These are phyloP conservation scores for Cruciata laevipes DNA, from an alignment of 257 asterid genomes.

Conservation along the genomic window DNA sequence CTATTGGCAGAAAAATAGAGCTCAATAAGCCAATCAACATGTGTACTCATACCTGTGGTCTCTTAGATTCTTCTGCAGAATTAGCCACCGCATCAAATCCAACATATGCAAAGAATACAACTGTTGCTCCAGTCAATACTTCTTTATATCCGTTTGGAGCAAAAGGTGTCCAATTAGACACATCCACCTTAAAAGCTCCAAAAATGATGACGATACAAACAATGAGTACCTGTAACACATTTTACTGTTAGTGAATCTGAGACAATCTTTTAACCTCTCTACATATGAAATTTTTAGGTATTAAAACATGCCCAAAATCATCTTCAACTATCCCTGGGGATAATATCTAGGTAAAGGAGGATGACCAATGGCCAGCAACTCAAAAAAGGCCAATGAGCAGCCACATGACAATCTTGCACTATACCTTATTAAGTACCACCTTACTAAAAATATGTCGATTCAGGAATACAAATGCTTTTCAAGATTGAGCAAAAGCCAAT, in stretches of 20 bases:
- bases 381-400: not conserved
- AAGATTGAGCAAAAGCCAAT: not conserved
- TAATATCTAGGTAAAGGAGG: not conserved
- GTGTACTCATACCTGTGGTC: constrained; percentile 61
- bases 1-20: constrained; percentile 10
- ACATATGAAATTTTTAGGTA: not conserved
- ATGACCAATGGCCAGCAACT: not conserved
- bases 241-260: constrained; percentile 24
- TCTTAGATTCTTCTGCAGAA: constrained; percentile 97
- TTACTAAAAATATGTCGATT: too few relatives aligned
- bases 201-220: constrained; percentile 65
- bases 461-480: not conserved
- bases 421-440: too few relatives aligned
- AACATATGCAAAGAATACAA: constrained; percentile 93
- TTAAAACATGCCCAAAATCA: not conserved
- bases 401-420: not conserved
- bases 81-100: constrained; percentile 98
- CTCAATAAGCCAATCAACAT: constrained; percentile 10
- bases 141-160: constrained; percentile 71
- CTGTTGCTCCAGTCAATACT: constrained; percentile 87
- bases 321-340: not conserved
- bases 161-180: constrained; percentile 86
- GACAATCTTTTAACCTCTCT: not conserved
- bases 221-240: constrained; percentile 61
- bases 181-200: constrained; percentile 81